Evolutionary conservation across 2,329 filamentous ascomycete genomes (phyloP).

Genomic region (Epichloe scottii): DNA sequence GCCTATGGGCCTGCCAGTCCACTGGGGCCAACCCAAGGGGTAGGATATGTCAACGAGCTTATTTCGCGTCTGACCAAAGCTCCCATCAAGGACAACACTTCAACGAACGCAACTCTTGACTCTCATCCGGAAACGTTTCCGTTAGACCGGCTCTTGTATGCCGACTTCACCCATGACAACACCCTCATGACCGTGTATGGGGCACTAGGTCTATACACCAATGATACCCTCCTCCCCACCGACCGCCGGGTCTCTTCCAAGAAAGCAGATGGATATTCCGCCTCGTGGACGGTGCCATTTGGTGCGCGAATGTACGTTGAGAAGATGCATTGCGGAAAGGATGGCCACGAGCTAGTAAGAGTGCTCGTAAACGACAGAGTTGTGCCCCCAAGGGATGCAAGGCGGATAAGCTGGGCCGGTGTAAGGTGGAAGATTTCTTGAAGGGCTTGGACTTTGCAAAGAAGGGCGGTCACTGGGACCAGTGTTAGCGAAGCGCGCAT

Average conservation of each 20-base stretch:
- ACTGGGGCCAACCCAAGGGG: conserved; percentile 72
- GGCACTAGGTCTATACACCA: conserved; percentile 67
- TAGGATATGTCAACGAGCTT: conserved; percentile 80
- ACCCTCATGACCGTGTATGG: conserved; percentile 66
- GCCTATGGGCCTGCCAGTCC: conserved; percentile 65
- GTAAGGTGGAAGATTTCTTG: conserved; percentile 57
- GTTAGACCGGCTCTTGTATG: conserved; percentile 55
- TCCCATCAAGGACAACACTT: conserved; percentile 60
- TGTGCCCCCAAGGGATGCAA: conserved; percentile 58
- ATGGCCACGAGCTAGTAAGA: conserved; percentile 57
- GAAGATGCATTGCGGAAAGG: conserved; percentile 57
- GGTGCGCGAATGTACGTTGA: conserved; percentile 73
- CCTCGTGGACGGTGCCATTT: conserved; percentile 74
- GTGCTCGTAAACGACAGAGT: conserved; percentile 78
- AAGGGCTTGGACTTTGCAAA: conserved; percentile 63
- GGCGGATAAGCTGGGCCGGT: conserved; percentile 58
- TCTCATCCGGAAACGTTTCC: conserved; percentile 58
- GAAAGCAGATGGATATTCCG: conserved; percentile 55
- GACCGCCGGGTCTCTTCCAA: conserved; percentile 35
- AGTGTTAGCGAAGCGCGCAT: conserved; percentile 31
- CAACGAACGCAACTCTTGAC: conserved; percentile 68
- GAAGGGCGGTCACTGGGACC: conserved; percentile 58
- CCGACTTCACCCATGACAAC: conserved; percentile 89
- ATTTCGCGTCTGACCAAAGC: conserved; percentile 62
- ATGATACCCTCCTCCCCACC: conserved; percentile 40